Evolutionary conservation across 2,329 filamentous ascomycete species (phyloP), one percentile per base, ranked within the genome.

Genomic region (Talaromyces sp.): DNA sequence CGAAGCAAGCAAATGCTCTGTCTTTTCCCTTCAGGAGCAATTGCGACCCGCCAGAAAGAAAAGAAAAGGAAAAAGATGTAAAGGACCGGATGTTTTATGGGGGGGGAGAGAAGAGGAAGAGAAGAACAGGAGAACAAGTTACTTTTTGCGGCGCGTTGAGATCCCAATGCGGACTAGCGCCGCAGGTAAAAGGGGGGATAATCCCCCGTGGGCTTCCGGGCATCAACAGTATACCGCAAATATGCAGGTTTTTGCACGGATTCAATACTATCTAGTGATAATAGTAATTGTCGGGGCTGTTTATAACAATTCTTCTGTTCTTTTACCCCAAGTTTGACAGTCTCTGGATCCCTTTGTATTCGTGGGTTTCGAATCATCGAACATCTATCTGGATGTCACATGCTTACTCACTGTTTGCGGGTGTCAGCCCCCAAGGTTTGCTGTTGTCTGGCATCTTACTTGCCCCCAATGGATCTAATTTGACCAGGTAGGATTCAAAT

Each of bases 51-150:
- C 8, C 10, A 29, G 89, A 69, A 86, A 84, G 65, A 88, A 90
- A 70, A 80, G 89, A 47, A 86, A 87, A 60, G 45, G n/a, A n/a
- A 57, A 51, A 37, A 47, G 47, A 55, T 56, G 55, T 53, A 62
- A 52, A 57, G 56, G 54, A 54, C 55, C 59, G 58, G 24, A 55
- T 54, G 56, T 42, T 58, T 17, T 39, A 79, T 82, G 60, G 92
- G 91, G 76, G 17, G 20, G 11, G 79, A 82, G 61, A 92, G 84
- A 89, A 72, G 36, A 39, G 86, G 84, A 90, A 87, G 86, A 60
- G 55, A 55, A 37, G 42, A 48, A 48, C 45, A 59, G 52, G 47
- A 50, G 60, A 52, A 47, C 48, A 45, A 52, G 50, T 57, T 52
- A 58, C 58, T 59, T 53, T 62, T 63, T 64, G 57, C 58, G 64